Conservation (phyloP, 257 asterid species). For the Nemophila menziesii region DNA sequence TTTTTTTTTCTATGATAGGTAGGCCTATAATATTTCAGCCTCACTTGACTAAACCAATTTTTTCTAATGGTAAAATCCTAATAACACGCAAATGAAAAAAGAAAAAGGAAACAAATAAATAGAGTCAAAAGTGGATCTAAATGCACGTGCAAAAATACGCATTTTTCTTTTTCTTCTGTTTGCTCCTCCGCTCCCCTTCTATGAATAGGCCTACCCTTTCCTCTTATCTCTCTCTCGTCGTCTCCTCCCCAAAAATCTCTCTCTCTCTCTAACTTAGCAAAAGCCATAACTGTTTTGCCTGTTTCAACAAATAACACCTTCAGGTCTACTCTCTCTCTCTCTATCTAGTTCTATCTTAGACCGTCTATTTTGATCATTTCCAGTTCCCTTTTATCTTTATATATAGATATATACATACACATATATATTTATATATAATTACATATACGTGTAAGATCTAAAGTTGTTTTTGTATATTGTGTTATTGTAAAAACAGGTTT, state of each 20-base stretch:
- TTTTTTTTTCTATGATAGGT: too few relatives aligned
- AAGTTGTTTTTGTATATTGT: conserved; percentile 6
- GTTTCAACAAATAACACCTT: background rate
- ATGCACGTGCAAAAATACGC: background rate
- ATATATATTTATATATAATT: conserved; percentile 1
- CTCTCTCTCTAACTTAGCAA: conserved; percentile 4
- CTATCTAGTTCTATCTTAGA: too few relatives aligned
- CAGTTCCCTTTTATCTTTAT: background rate
- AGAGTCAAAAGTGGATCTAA: background rate
- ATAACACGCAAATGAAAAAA: too few relatives aligned
- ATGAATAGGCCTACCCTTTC: conserved; percentile 13
- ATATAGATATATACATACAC: background rate
- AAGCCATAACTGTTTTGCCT: background rate
- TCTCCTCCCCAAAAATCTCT: conserved; percentile 16
- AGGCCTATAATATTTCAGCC: too few relatives aligned
- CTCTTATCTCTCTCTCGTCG: background rate
- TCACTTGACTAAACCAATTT: too few relatives aligned
- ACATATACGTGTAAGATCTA: background rate
- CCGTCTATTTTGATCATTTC: background rate
- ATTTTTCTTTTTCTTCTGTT: background rate
- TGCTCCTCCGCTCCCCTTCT: background rate
- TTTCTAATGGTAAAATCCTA: too few relatives aligned
- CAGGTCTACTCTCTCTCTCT: background rate
- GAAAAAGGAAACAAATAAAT: too few relatives aligned
- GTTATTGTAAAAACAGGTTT: conserved; percentile 4